These are phyloP conservation scores for Cladochytrium replicatum DNA, from an alignment of 192 early-diverging fungal species.

Conservation along the genomic window DNA sequence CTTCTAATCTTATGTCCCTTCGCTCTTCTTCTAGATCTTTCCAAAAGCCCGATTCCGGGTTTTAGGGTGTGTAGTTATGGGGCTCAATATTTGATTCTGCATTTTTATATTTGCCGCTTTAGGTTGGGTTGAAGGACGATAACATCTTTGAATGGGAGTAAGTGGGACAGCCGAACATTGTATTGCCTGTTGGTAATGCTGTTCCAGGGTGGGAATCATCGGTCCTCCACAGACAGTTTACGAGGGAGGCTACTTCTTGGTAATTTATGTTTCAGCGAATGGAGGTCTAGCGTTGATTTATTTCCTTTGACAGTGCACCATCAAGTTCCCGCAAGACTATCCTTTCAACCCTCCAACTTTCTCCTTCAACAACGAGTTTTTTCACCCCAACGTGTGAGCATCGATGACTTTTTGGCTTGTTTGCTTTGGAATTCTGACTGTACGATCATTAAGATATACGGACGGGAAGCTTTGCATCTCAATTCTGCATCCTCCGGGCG, in stretches of 20 bases:
- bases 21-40: slow-evolving; percentile 22
- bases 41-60: slow-evolving; percentile 40
- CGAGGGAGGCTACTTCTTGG: slow-evolving; percentile 45
- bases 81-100: slow-evolving; percentile 2
- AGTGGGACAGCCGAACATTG: no score
- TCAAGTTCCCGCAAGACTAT: slow-evolving; percentile 48
- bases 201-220: slow-evolving; percentile 43
- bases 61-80: slow-evolving; percentile 20
- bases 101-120: not conserved
- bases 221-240: slow-evolving; percentile 43
- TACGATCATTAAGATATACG: slow-evolving; percentile 26
- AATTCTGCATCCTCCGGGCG: slow-evolving; percentile 49
- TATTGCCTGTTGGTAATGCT: no score
- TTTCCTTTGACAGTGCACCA: slow-evolving; percentile 28
- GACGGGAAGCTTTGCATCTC: slow-evolving; percentile 50
- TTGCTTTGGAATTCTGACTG: slow-evolving; percentile 12
- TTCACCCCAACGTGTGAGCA: slow-evolving; percentile 44
- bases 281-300: no score
- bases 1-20: slow-evolving; percentile 1
- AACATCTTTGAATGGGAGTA: slow-evolving; percentile 48
- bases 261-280: no score
- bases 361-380: slow-evolving; percentile 38
- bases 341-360: slow-evolving; percentile 51
- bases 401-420: not conserved
- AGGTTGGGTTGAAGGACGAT: slow-evolving; percentile 40